phyloP scores from a whole-genome alignment of 805 yeast species.

The Komagataella pastoris region DNA sequence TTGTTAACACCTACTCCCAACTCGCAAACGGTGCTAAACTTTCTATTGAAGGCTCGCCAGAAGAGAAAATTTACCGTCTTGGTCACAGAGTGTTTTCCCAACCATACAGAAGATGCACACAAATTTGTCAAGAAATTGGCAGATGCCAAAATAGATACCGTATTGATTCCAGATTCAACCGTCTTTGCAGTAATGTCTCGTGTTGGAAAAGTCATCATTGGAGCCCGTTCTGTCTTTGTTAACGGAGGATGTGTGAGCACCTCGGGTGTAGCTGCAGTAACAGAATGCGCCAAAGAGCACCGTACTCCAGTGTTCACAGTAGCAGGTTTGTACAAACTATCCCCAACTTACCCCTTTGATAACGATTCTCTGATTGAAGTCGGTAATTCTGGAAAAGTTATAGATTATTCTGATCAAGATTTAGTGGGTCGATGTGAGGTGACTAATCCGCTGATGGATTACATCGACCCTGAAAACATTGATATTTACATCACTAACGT shows the following conservation, averaged over 20 bases:
- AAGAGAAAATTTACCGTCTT: constrained; percentile 87
- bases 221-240: constrained; percentile 85
- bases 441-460: constrained; percentile 81
- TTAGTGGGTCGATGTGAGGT: constrained; percentile 66
- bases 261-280: constrained; percentile 85
- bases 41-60: constrained; percentile 71
- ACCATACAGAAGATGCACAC: constrained; percentile 67
- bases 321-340: constrained; percentile 84
- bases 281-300: constrained; percentile 92
- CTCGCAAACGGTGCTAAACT: constrained; percentile 78
- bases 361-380: constrained; percentile 76
- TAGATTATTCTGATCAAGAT: constrained; percentile 58
- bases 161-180: constrained; percentile 85
- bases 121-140: constrained; percentile 68
- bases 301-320: constrained; percentile 94
- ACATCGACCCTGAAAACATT: constrained; percentile 85
- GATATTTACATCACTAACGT: constrained; percentile 91
- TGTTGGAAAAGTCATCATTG: constrained; percentile 91
- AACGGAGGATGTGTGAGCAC: constrained; percentile 90
- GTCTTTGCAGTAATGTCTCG: constrained; percentile 94
- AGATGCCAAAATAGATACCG: constrained; percentile 77
- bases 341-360: constrained; percentile 87
- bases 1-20: constrained; percentile 90
- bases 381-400: constrained; percentile 85
- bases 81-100: constrained; percentile 88